Evolutionary conservation across 2,329 filamentous ascomycete genomes (phyloP).

Genomic region (Rutstroemia sp.): DNA sequence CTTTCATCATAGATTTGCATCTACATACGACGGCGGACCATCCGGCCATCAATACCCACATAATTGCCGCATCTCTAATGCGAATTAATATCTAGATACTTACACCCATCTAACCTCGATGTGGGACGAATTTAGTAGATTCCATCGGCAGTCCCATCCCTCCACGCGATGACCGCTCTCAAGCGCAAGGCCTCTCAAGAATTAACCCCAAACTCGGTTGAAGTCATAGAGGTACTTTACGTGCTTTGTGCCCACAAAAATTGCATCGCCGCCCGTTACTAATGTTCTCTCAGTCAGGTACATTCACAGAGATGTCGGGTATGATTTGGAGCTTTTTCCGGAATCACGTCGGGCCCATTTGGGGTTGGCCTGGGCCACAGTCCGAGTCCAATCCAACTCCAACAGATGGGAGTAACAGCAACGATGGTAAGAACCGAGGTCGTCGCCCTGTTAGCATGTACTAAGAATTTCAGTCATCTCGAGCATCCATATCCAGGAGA

Average conservation of each 20-base stretch:
- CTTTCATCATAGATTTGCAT: conserved; percentile 7
- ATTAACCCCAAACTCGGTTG: conserved; percentile 15
- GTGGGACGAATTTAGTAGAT: not conserved
- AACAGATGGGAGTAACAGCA: too few species aligned
- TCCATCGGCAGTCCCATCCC: not conserved
- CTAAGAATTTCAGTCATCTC: conserved; percentile 14
- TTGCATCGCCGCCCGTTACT: too few species aligned
- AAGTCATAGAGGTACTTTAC: conserved; percentile 10
- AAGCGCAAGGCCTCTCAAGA: conserved; percentile 23
- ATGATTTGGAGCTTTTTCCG: too few species aligned
- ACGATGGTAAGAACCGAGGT: too few species aligned
- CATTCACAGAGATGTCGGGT: too few species aligned
- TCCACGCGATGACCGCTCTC: conserved; percentile 8
- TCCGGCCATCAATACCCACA: not conserved
- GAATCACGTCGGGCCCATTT: too few species aligned
- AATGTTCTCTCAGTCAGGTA: too few species aligned
- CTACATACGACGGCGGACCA: not conserved
- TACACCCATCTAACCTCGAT: not conserved
- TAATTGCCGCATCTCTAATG: not conserved
- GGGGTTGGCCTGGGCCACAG: too few species aligned
- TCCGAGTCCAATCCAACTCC: too few species aligned
- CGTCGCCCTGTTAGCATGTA: not conserved
- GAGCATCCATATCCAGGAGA: conserved; percentile 13
- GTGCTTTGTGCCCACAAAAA: not conserved
- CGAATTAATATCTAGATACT: not conserved